A percentile compares a stretch with the other conserved stretches of the same genome.
Evolutionary conservation across 2,329 filamentous ascomycete genomes (phyloP).

Genomic region (Akanthomyces muscarius): DNA sequence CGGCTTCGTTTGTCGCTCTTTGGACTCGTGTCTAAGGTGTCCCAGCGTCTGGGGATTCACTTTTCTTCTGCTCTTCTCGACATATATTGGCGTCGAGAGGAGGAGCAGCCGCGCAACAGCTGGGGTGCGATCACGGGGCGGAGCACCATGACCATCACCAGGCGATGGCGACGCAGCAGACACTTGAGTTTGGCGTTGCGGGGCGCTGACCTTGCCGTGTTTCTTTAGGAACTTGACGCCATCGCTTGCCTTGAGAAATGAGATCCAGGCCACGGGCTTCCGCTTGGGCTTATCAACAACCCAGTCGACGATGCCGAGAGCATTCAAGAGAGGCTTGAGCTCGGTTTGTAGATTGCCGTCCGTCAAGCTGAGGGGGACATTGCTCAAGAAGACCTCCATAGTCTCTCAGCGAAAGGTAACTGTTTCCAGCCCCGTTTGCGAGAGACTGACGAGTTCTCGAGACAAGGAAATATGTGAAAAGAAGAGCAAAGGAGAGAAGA

Average conservation of each 20-base stretch:
- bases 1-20: not conserved
- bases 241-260: slow-evolving; percentile 39
- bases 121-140: slow-evolving; percentile 1
- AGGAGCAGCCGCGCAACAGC: slow-evolving; percentile 30
- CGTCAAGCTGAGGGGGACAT: slow-evolving; percentile 39
- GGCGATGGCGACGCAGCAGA: not conserved
- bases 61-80: slow-evolving; percentile 31
- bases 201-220: slow-evolving; percentile 29
- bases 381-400: slow-evolving; percentile 46
- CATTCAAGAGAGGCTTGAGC: slow-evolving; percentile 37
- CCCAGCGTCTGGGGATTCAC: slow-evolving; percentile 23
- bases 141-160: not conserved
- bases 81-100: slow-evolving; percentile 27
- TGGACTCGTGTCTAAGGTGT: slow-evolving; percentile 27
- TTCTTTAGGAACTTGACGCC: slow-evolving; percentile 40
- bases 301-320: slow-evolving; percentile 41
- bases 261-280: slow-evolving; percentile 35
- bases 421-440: not conserved
- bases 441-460: not conserved
- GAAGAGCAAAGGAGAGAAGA: too few species aligned
- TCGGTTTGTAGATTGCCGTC: slow-evolving; percentile 35
- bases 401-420: not conserved
- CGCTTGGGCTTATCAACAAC: slow-evolving; percentile 38
- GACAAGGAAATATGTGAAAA: not conserved
- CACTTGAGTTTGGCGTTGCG: too few species aligned